These are phyloP conservation scores for Populus tomentosa DNA, from an alignment of 441 rosid species.

Conservation along the genomic window DNA sequence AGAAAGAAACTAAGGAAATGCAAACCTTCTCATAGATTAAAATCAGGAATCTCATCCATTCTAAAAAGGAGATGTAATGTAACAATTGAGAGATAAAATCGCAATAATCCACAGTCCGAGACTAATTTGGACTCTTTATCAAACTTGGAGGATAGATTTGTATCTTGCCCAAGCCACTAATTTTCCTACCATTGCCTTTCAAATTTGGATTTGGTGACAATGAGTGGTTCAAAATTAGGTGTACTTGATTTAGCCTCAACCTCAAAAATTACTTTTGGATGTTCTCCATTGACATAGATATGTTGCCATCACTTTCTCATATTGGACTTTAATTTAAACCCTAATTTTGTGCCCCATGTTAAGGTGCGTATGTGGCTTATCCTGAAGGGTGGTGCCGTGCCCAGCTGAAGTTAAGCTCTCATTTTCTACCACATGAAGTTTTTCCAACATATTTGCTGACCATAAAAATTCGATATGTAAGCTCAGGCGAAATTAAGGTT, in stretches of 20 bases:
- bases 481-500: not conserved
- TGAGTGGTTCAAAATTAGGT: no score
- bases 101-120: not conserved
- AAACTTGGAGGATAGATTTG: not conserved
- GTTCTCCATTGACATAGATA: not conserved
- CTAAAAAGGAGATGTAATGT: no score
- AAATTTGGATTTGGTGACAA: no score
- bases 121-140: not conserved
- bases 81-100: not conserved
- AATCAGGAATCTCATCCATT: no score
- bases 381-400: not conserved
- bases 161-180: not conserved
- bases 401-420: not conserved
- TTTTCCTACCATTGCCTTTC: not conserved
- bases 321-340: not conserved
- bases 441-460: no score
- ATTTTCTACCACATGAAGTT: not conserved
- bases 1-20: no score
- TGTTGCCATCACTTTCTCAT: not conserved
- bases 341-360: not conserved
- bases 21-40: no score
- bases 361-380: not conserved
- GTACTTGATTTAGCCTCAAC: no score
- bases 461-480: not conserved
- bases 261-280: no score